A percentile compares a stretch with the other conserved stretches of the same genome.
Conservation (phyloP, 2,329 filamentous ascomycete genomes). For the Cercospora sp. region DNA sequence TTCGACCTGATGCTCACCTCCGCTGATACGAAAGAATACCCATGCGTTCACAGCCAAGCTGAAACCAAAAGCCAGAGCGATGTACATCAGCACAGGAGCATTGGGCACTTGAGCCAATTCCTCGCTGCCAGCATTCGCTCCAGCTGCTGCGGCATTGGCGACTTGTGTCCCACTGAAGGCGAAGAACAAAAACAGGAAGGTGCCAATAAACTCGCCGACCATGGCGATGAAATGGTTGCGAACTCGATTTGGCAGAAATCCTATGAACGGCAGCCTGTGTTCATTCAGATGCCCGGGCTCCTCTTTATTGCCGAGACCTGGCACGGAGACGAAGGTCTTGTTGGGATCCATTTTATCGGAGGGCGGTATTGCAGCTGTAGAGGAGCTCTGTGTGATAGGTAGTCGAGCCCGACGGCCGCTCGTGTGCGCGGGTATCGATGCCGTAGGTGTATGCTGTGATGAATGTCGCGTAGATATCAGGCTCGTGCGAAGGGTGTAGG, state of each 20-base stretch:
- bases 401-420: not conserved
- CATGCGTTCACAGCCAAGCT: slow-evolving; percentile 48
- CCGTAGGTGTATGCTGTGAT: slow-evolving; percentile 10
- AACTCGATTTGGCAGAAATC: slow-evolving; percentile 47
- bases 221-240: slow-evolving; percentile 49
- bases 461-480: not conserved
- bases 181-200: slow-evolving; percentile 48
- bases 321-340: slow-evolving; percentile 36
- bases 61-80: slow-evolving; percentile 46
- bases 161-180: slow-evolving; percentile 43
- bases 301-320: slow-evolving; percentile 21
- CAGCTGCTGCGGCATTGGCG: slow-evolving; percentile 41
- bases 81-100: slow-evolving; percentile 41
- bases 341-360: slow-evolving; percentile 42
- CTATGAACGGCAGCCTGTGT: slow-evolving; percentile 40
- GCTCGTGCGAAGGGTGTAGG: slow-evolving; percentile 1
- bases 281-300: slow-evolving; percentile 34
- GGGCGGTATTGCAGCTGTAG: slow-evolving; percentile 11
- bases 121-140: slow-evolving; percentile 2
- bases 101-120: slow-evolving; percentile 37
- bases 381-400: slow-evolving; percentile 6
- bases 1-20: slow-evolving; percentile 31
- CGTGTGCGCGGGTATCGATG: slow-evolving; percentile 4
- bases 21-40: slow-evolving; percentile 49
- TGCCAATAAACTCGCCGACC: slow-evolving; percentile 49